Percentiles rank a stretch among this genome's conserved stretches.
Conservation (phyloP, 495 filamentous ascomycete species). For the Niebla homalea region DNA sequence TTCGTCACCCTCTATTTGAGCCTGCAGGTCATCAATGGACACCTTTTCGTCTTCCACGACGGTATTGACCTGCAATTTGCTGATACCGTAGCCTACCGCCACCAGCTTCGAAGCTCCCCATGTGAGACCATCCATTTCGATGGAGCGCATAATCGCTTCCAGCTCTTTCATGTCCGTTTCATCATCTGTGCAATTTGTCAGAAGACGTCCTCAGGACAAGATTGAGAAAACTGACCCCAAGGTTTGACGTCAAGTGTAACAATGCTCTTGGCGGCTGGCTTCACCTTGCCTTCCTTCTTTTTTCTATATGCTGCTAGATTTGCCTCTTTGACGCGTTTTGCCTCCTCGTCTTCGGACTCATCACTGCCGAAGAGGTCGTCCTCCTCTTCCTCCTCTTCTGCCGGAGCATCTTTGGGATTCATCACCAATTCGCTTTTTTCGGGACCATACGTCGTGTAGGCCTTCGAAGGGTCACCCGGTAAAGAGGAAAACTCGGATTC, state of each 20-base stretch:
- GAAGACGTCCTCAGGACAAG: not conserved
- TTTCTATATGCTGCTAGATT: constrained; percentile 85
- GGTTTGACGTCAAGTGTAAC: constrained; percentile 96
- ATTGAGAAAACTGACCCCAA: constrained; percentile 61
- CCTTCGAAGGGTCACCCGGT: constrained; percentile 77
- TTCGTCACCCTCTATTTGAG: constrained; percentile 76
- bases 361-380: constrained; percentile 83
- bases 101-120: constrained; percentile 92
- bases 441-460: constrained; percentile 82
- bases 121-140: constrained; percentile 85
- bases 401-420: constrained; percentile 80
- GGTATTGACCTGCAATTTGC: constrained; percentile 98
- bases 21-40: constrained; percentile 75
- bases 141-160: constrained; percentile 68
- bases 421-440: constrained; percentile 58
- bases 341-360: constrained; percentile 80
- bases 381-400: constrained; percentile 66
- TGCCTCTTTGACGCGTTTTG: constrained; percentile 67
- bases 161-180: constrained; percentile 81
- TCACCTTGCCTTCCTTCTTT: constrained; percentile 90
- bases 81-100: constrained; percentile 90
- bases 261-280: constrained; percentile 85
- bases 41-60: constrained; percentile 97
- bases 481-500: constrained; percentile 83
- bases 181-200: constrained; percentile 45